Conservation (phyloP, 2,329 filamentous ascomycete genomes). For the Scolecobasidium constrictum region DNA sequence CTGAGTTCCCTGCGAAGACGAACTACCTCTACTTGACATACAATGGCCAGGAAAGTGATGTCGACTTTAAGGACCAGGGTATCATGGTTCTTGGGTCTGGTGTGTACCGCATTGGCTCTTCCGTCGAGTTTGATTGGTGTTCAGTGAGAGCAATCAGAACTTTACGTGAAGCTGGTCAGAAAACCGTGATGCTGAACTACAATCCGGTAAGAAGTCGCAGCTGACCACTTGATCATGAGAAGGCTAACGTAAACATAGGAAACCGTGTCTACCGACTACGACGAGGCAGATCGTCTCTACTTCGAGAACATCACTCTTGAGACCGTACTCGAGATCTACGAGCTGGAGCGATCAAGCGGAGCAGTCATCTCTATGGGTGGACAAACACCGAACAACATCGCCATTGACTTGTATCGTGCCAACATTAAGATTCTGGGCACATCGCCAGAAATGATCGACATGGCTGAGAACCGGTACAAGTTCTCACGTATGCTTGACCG, state of each 20-base stretch:
- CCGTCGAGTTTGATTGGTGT: slow-evolving; percentile 98
- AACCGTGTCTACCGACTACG: slow-evolving; percentile 82
- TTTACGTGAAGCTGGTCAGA: slow-evolving; percentile 69
- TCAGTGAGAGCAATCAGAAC: slow-evolving; percentile 91
- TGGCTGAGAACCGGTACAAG: slow-evolving; percentile 94
- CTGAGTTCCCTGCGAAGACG: slow-evolving; percentile 86
- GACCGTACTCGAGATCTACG: slow-evolving; percentile 86
- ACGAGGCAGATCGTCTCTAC: slow-evolving; percentile 88
- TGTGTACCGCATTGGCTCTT: slow-evolving; percentile 94
- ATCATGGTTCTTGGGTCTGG: slow-evolving; percentile 95
- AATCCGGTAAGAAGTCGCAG: not conserved
- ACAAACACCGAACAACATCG: slow-evolving; percentile 96
- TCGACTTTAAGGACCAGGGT: slow-evolving; percentile 77
- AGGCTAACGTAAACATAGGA: slow-evolving; percentile 42
- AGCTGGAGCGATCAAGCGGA: slow-evolving; percentile 71
- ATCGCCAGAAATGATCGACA: slow-evolving; percentile 98
- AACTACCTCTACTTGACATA: slow-evolving; percentile 97
- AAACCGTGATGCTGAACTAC: slow-evolving; percentile 87
- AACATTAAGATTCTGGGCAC: slow-evolving; percentile 92
- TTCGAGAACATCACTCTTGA: slow-evolving; percentile 94
- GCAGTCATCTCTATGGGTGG: slow-evolving; percentile 94
- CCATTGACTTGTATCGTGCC: slow-evolving; percentile 73
- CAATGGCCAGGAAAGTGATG: slow-evolving; percentile 78
- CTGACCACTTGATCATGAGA: not conserved
- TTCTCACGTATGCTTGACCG: slow-evolving; percentile 96